These are phyloP conservation scores for Fusarium metavorans DNA, from an alignment of 2,329 filamentous ascomycete species.

Conservation along the genomic window DNA sequence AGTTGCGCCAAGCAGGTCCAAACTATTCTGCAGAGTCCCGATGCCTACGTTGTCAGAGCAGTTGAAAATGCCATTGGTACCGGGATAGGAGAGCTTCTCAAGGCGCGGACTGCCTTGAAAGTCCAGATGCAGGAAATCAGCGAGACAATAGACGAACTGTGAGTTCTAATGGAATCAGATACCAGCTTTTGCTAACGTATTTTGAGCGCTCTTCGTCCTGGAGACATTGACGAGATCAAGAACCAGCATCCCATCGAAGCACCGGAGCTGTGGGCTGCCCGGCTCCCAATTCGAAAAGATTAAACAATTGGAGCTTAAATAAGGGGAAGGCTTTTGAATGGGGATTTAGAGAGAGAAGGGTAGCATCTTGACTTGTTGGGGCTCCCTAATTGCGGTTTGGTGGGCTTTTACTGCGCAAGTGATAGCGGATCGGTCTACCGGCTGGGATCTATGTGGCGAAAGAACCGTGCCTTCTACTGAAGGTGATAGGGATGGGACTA, in stretches of 20 bases:
- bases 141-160: not conserved
- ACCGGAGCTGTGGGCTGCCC: not conserved
- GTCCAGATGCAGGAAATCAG: not conserved
- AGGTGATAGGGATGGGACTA: not conserved
- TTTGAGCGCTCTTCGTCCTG: not conserved
- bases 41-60: not conserved
- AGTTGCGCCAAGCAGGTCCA: not conserved
- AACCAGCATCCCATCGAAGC: not conserved
- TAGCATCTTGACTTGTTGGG: too few species aligned
- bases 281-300: not conserved
- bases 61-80: not conserved
- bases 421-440: not conserved
- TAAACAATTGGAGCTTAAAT: not conserved
- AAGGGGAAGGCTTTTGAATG: not conserved
- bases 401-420: not conserved
- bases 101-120: not conserved
- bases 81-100: not conserved
- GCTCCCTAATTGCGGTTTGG: not conserved
- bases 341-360: not conserved
- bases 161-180: not conserved
- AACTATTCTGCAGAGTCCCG: not conserved
- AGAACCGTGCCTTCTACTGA: not conserved
- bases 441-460: not conserved
- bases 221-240: not conserved
- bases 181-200: not conserved